These are phyloP conservation scores for Neoscytalidium dimidiatum DNA, from an alignment of 2,329 filamentous ascomycete species.

Conservation along the genomic window DNA sequence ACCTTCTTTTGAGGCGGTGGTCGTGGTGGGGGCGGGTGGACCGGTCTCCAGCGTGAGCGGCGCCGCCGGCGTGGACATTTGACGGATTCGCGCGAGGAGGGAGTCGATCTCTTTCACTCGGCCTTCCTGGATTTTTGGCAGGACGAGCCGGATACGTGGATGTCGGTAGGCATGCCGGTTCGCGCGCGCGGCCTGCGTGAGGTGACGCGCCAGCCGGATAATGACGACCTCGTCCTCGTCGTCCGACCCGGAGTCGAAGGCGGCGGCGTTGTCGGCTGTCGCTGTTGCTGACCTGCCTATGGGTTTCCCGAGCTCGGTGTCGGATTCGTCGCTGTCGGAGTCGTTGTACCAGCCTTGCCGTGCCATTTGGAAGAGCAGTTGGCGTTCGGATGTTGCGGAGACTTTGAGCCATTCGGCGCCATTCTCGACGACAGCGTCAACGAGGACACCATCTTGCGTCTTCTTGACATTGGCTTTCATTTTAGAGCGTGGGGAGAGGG, in stretches of 20 bases:
- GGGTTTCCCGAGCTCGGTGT: conserved; percentile 38
- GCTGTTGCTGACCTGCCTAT: conserved; percentile 26
- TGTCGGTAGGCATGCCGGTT: conserved; percentile 41
- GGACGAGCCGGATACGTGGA: conserved; percentile 61
- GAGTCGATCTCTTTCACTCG: conserved; percentile 56
- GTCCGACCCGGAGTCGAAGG: conserved; percentile 52
- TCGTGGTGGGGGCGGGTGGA: conserved; percentile 26
- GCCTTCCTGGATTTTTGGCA: conserved; percentile 59
- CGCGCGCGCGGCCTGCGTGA: conserved; percentile 58
- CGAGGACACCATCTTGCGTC: conserved; percentile 54
- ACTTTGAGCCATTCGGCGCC: conserved; percentile 70
- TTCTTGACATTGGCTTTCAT: conserved; percentile 22
- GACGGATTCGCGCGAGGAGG: conserved; percentile 58
- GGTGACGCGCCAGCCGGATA: conserved; percentile 60
- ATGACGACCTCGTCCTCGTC: conserved; percentile 57
- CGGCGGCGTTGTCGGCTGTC: conserved; percentile 49
- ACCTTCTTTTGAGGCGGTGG: conserved; percentile 24
- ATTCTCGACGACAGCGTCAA: conserved; percentile 65
- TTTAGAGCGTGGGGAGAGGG: not conserved
- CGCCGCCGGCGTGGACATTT: conserved; percentile 41
- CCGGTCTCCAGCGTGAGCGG: not conserved
- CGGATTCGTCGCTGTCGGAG: conserved; percentile 47
- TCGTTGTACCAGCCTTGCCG: conserved; percentile 66
- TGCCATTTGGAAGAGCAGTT: conserved; percentile 67
- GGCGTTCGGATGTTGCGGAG: conserved; percentile 64